Base-by-base conservation (phyloP, 495 filamentous ascomycete species). In the Filosporella fistucella region DNA sequence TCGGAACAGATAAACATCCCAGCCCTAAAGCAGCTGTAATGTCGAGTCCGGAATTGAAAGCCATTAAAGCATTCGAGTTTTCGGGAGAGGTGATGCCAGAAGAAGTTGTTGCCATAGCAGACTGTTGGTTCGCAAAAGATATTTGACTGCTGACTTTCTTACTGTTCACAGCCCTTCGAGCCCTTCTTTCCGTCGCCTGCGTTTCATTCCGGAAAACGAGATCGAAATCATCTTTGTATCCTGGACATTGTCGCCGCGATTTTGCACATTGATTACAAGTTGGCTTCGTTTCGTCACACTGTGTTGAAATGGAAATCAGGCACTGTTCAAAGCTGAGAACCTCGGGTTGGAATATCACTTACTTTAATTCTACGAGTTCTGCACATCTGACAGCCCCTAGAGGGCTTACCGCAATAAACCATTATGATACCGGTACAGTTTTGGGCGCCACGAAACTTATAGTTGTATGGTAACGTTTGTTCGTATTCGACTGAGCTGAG, bases 391-490 rank as follows among this genome's bases (percentile, higher is more conserved):
- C 84, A 88, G 41, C 81, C 84, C 69, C 76, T 74, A 47, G 82
- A 86, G 41, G 84, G 84, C 61, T 84, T 84, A 20, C 84, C 84
- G 56, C 79, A 80, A 57, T 86, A 88, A 2, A 88, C 84, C 84
- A 88, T 88, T 40, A 20, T 56, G 43, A 45, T 43, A 34, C n/a
- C 22, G 39, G n/a, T n/a, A n/a, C n/a, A n/a, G n/a, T n/a, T n/a
- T n/a, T n/a, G n/a, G n/a, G n/a, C n/a, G n/a, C n/a, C n/a, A n/a
- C n/a, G n/a, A n/a, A n/a, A n/a, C n/a, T n/a, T n/a, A n/a, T n/a
- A n/a, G n/a, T n/a, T n/a, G n/a, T n/a, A n/a, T n/a, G n/a, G n/a
- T n/a, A n/a, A n/a, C n/a, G n/a, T n/a, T n/a, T n/a, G n/a, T n/a
- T n/a, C n/a, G n/a, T n/a, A n/a, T n/a, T n/a, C n/a, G n/a, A n/a